Percentiles rank a stretch among this genome's conserved stretches.
These are phyloP conservation scores for Cladosporium sp. DNA, from an alignment of 2,329 filamentous ascomycete genomes.

Conservation along the genomic window DNA sequence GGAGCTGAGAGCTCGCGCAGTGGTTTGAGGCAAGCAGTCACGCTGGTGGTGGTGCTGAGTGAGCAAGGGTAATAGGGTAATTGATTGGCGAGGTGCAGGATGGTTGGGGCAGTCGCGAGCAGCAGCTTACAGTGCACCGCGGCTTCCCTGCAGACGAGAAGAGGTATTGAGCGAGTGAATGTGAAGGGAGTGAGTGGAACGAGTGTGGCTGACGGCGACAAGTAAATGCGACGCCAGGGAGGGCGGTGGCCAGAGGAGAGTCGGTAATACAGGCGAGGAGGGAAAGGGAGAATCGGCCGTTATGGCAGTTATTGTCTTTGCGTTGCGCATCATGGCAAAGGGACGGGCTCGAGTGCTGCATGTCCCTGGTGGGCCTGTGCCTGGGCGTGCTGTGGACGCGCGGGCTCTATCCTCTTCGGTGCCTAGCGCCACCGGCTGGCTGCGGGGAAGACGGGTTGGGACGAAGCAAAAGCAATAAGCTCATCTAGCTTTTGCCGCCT, in stretches of 20 bases:
- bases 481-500: too few relatives aligned
- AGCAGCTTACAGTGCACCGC: conserved; percentile 4
- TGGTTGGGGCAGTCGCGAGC: conserved; percentile 1
- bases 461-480: too few relatives aligned
- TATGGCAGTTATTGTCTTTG: neutral
- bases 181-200: neutral
- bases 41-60: neutral
- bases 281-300: neutral
- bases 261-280: neutral
- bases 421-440: too few relatives aligned
- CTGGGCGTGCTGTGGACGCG: neutral
- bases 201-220: neutral
- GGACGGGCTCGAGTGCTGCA: neutral
- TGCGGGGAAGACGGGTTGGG: too few relatives aligned
- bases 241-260: neutral
- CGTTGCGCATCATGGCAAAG: neutral
- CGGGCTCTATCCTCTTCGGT: too few relatives aligned
- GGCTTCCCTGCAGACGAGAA: conserved; percentile 3
- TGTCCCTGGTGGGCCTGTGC: neutral
- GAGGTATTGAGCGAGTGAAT: neutral
- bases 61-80: neutral
- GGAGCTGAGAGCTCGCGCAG: neutral
- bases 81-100: neutral
- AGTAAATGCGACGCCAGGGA: conserved; percentile 3
- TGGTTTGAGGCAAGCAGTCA: neutral